Evolutionary conservation across 306 rosid species (phyloP).

Genomic region (Trichosanthes cucumerina): DNA sequence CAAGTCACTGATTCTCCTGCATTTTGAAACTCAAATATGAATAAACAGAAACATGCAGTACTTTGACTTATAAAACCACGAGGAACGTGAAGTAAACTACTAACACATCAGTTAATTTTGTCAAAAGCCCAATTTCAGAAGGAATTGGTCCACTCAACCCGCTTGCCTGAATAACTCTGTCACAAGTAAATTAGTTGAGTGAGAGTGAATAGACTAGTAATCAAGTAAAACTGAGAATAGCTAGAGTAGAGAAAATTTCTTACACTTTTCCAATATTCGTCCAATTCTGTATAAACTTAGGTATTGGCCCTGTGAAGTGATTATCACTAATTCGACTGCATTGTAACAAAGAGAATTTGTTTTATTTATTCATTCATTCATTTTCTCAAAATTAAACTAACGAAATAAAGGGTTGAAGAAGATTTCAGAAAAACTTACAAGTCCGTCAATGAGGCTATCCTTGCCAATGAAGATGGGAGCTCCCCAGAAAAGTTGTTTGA

Average conservation of each 20-base stretch:
- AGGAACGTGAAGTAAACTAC: conserved; percentile 26
- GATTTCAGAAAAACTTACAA: conserved; percentile 39
- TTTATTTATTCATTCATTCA: not conserved
- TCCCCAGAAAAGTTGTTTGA: conserved; percentile 66
- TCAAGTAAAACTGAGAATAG: not conserved
- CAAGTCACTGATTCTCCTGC: conserved; percentile 75
- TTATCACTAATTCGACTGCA: conserved; percentile 62
- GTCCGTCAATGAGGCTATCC: conserved; percentile 30
- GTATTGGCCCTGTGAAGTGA: conserved; percentile 49
- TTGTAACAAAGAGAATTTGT: not conserved
- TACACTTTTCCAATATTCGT: conserved; percentile 36
- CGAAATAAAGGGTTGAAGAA: not conserved
- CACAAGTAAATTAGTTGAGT: not conserved
- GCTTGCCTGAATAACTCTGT: conserved; percentile 55
- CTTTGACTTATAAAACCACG: not conserved
- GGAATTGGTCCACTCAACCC: conserved; percentile 81
- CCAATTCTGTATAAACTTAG: conserved; percentile 47
- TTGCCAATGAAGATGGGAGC: conserved; percentile 43
- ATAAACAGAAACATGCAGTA: not conserved
- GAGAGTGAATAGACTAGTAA: not conserved
- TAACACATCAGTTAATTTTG: conserved; percentile 41
- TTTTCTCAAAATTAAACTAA: not conserved
- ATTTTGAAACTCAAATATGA: conserved; percentile 9
- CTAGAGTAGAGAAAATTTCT: conserved; percentile 5
- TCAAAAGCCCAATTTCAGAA: conserved; percentile 29